A percentile compares a stretch with the other conserved stretches of the same genome.
Conservation (phyloP, 2,329 filamentous ascomycete species). For the Escovopsis sp. region DNA sequence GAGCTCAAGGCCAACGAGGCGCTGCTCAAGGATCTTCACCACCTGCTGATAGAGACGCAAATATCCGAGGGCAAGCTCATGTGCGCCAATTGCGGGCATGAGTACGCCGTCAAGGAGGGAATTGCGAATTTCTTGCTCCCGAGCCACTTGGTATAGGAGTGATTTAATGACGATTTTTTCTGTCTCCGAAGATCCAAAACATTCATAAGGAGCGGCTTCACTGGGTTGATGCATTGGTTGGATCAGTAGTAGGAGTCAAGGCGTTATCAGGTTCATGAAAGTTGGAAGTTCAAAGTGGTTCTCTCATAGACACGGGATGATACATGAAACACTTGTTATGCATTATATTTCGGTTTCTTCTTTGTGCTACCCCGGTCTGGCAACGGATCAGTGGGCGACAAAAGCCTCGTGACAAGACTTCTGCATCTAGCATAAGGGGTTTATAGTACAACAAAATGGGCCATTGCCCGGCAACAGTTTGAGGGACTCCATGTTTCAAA, state of each 20-base stretch:
- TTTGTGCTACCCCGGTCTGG: not conserved
- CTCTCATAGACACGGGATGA: not conserved
- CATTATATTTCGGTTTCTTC: too few species aligned
- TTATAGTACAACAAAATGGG: slow-evolving; percentile 5
- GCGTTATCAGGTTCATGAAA: not conserved
- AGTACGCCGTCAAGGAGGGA: slow-evolving; percentile 88
- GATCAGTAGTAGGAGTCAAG: not conserved
- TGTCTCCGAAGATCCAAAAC: too few species aligned
- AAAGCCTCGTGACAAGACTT: not conserved
- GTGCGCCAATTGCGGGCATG: slow-evolving; percentile 82
- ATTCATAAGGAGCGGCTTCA: too few species aligned
- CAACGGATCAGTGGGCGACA: not conserved
- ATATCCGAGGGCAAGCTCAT: slow-evolving; percentile 79
- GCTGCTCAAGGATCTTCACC: slow-evolving; percentile 63
- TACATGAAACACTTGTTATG: too few species aligned
- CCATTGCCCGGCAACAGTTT: not conserved
- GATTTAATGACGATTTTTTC: too few species aligned
- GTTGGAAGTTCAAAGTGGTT: not conserved
- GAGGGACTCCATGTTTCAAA: not conserved
- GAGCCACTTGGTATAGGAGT: slow-evolving; percentile 61
- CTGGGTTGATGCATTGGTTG: too few species aligned
- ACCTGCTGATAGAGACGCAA: slow-evolving; percentile 74
- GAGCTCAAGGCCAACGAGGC: slow-evolving; percentile 52
- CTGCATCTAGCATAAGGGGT: slow-evolving; percentile 4
- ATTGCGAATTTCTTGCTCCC: slow-evolving; percentile 94